Conservation (phyloP, 257 asterid species). For the Anisodus tanguticus region DNA sequence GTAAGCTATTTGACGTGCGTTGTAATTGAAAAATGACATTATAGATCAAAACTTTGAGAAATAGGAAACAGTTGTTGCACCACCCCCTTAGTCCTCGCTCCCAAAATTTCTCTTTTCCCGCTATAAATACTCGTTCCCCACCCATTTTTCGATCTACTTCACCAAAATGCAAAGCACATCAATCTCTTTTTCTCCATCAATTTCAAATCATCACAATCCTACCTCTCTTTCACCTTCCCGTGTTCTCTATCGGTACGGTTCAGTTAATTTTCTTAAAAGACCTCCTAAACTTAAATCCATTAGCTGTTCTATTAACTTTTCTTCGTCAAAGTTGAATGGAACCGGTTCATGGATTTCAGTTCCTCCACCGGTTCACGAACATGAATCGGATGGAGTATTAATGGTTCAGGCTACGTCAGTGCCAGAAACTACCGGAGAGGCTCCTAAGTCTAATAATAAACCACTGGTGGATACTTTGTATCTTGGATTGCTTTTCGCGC, state of each 20-base stretch:
- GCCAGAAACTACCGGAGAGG: slow-evolving; percentile 60
- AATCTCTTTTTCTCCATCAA: slow-evolving; percentile 55
- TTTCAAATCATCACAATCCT: slow-evolving; percentile 28
- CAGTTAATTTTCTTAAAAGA: slow-evolving; percentile 30
- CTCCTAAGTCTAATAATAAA: slow-evolving; percentile 35
- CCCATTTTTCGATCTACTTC: not conserved
- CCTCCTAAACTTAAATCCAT: too few relatives aligned
- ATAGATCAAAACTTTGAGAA: too few relatives aligned
- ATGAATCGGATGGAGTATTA: slow-evolving; percentile 39
- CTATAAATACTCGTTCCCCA: too few relatives aligned
- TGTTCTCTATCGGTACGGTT: slow-evolving; percentile 45
- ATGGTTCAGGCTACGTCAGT: slow-evolving; percentile 55
- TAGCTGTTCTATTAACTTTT: not conserved
- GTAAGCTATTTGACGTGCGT: too few relatives aligned
- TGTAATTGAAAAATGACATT: too few relatives aligned
- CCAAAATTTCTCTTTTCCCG: too few relatives aligned
- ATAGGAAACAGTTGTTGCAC: too few relatives aligned
- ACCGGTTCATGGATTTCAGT: slow-evolving; percentile 56
- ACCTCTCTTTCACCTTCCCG: too few relatives aligned
- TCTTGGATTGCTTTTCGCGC: slow-evolving; percentile 81
- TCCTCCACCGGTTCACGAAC: slow-evolving; percentile 14
- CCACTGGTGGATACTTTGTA: slow-evolving; percentile 63
- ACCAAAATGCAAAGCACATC: slow-evolving; percentile 69
- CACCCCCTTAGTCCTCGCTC: too few relatives aligned
- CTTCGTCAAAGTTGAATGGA: slow-evolving; percentile 34